Conservation (phyloP, 2,329 filamentous ascomycete species). For the Hymenoscyphus salicellus region DNA sequence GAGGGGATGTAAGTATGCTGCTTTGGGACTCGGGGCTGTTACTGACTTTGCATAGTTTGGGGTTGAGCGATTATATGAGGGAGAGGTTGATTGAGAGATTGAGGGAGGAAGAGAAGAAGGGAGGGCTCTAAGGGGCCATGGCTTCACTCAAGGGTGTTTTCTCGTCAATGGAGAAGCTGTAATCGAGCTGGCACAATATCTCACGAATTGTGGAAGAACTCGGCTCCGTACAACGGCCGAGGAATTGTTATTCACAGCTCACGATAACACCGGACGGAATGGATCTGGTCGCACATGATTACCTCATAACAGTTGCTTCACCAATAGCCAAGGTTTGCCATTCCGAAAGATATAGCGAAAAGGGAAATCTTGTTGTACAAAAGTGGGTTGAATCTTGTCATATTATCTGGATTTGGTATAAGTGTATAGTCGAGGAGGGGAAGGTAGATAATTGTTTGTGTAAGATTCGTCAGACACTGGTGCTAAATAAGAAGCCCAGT, state of each 20-base stretch:
- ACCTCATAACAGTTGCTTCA: background rate
- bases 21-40: slow-evolving; percentile 3
- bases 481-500: background rate
- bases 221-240: background rate
- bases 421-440: background rate
- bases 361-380: slow-evolving; percentile 4
- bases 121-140: background rate
- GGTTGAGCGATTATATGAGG: slow-evolving; percentile 53
- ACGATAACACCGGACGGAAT: background rate
- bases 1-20: slow-evolving; percentile 60
- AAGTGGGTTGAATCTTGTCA: slow-evolving; percentile 9
- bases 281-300: background rate
- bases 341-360: background rate
- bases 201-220: background rate
- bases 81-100: slow-evolving; percentile 54
- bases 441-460: background rate
- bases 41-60: slow-evolving; percentile 44
- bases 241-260: background rate
- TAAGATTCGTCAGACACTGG: background rate
- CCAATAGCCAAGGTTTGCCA: background rate
- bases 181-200: background rate
- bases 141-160: background rate
- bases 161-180: background rate
- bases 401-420: slow-evolving; percentile 4
- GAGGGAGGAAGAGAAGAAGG: slow-evolving; percentile 47